Base-by-base conservation (phyloP, 495 filamentous ascomycete genomes). In the Lineolata rhizophorae region DNA sequence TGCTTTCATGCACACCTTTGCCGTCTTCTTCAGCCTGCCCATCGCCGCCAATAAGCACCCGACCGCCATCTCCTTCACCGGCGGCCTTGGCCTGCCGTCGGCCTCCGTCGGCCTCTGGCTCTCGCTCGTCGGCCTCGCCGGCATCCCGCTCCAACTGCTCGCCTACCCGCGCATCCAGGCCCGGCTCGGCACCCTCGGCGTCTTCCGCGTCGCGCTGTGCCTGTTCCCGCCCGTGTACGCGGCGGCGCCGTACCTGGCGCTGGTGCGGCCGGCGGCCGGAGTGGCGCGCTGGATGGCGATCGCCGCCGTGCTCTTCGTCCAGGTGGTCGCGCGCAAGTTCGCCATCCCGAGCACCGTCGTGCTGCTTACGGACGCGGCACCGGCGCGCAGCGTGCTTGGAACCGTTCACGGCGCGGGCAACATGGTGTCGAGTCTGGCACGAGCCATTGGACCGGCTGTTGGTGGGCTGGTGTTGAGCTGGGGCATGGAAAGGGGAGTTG, bases 1-100 rank as follows among this genome's bases (percentile, higher is more conserved):
- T 21, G 70, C 76, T 5, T 85, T 78, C 58, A 76, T 72, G 50
- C 62, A 72, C 29, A 59, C 83, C 41, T 74, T 73, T 28, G 76
- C 73, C 30, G 61, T 76, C 16, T 78, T 76, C 46, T 55, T 85
- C 31, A 68, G 67, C 2, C 72, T 76, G 0, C 62, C 61, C 28
- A 55, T 42, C 35, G 41, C 51, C 6, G 60, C 65, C 5, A 51
- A 6, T n/a, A 25, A 25, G 6, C 22, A 25, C 6, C n/a, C 22
- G 6, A 6, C 22, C 31, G 44, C 15, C 14, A 6, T 25, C 22
- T n/a, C 60, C 37, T 85, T 82, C 49, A 62, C 64, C 12, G 78
- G 78, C 32, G 78, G 78, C 0, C 58, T 85, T 3, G 76, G 71
- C 4, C 53, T 83, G 3, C 55, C 64, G n/a, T 68, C 77, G 1